Evolutionary conservation across 306 rosid species (phyloP).

Genomic region (Quercus variabilis): DNA sequence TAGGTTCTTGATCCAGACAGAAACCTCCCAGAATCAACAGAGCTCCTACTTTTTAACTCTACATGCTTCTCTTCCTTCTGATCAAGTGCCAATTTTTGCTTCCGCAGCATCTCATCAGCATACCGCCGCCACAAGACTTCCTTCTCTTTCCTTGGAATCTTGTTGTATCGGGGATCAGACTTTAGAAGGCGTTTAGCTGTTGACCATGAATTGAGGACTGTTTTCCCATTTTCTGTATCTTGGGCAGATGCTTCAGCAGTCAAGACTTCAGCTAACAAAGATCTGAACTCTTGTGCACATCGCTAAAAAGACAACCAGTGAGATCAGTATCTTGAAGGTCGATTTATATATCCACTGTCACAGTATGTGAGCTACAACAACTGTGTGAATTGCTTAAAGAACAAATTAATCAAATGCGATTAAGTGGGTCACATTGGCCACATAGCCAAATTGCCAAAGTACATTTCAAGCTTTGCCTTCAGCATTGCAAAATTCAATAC

Average conservation of each 20-base stretch:
- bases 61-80: slow-evolving; percentile 53
- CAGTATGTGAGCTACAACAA: background rate
- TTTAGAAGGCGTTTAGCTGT: slow-evolving; percentile 73
- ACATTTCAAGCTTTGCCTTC: too few relatives aligned
- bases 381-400: background rate
- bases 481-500: too few relatives aligned
- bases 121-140: slow-evolving; percentile 77
- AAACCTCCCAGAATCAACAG: slow-evolving; percentile 43
- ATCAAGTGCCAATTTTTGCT: slow-evolving; percentile 56
- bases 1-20: slow-evolving; percentile 41
- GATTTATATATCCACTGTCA: background rate
- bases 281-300: slow-evolving; percentile 70
- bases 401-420: background rate
- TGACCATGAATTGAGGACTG: slow-evolving; percentile 86
- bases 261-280: slow-evolving; percentile 64
- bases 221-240: slow-evolving; percentile 71
- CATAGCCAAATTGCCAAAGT: background rate
- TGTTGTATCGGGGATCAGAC: slow-evolving; percentile 71
- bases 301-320: slow-evolving; percentile 47
- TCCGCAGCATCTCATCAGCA: slow-evolving; percentile 65
- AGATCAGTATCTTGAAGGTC: background rate
- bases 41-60: slow-evolving; percentile 47
- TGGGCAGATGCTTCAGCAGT: slow-evolving; percentile 59
- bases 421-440: background rate
- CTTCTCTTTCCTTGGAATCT: slow-evolving; percentile 76